Percentiles rank a stretch among this genome's conserved stretches.
Conservation (phyloP, 176 grass and related monocot species). For the Raddia guianensis region DNA sequence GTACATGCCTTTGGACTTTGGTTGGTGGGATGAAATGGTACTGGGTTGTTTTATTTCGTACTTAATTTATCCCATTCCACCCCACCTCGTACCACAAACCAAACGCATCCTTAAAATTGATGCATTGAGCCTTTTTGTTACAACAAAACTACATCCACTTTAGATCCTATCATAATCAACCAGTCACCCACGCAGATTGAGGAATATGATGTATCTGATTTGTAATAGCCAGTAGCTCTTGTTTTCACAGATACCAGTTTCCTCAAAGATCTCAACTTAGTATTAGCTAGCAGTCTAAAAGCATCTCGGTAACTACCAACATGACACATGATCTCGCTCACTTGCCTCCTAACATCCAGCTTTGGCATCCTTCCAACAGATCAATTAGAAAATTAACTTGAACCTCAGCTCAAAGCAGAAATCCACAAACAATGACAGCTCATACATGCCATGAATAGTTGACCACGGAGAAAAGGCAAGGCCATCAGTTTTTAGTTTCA, state of each 20-base stretch:
- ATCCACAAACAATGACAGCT: neutral
- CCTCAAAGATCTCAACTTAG: constrained; percentile 4
- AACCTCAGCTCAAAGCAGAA: neutral
- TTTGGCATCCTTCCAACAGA: neutral
- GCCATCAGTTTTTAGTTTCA: constrained; percentile 14
- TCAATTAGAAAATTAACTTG: neutral
- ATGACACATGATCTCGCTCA: neutral
- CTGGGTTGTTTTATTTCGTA: too few species aligned
- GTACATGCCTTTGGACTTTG: too few species aligned
- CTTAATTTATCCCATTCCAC: too few species aligned
- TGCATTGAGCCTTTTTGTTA: neutral
- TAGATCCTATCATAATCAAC: constrained; percentile 1
- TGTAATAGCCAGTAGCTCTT: neutral
- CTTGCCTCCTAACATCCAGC: neutral
- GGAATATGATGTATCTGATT: constrained; percentile 8
- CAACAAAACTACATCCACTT: neutral
- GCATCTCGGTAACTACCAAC: neutral
- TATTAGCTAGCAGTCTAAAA: neutral
- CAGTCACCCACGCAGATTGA: neutral
- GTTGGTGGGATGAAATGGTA: too few species aligned
- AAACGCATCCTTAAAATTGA: neutral
- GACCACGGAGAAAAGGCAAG: neutral
- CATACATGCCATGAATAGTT: constrained; percentile 9
- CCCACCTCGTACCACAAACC: too few species aligned
- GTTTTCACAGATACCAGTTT: neutral